Evolutionary conservation across 2,329 filamentous ascomycete genomes (phyloP).

Genomic region (Phoma herbarum): DNA sequence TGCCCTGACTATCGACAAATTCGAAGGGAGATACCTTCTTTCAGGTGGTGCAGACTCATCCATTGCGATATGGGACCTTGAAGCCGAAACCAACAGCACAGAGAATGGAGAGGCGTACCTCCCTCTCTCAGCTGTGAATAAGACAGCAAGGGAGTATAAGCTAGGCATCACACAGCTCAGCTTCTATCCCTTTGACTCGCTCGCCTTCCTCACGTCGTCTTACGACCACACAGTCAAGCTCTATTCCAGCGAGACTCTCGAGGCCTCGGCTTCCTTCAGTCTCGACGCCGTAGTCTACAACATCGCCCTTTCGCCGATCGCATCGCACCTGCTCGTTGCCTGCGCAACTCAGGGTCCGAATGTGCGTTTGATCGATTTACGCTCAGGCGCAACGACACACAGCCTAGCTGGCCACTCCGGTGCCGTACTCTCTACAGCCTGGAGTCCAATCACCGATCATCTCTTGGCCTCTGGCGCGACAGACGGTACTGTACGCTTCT

Average conservation of each 20-base stretch:
- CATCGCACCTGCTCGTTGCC: conserved; percentile 79
- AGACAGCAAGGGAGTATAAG: conserved; percentile 60
- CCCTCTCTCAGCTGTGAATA: conserved; percentile 40
- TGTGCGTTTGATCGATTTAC: conserved; percentile 85
- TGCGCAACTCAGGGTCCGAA: conserved; percentile 87
- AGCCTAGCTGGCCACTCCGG: conserved; percentile 61
- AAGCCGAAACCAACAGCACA: conserved; percentile 50
- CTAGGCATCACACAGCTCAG: conserved; percentile 78
- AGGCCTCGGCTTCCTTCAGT: conserved; percentile 71
- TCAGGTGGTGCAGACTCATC: conserved; percentile 88
- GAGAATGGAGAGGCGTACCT: conserved; percentile 32
- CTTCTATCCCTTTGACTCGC: conserved; percentile 81
- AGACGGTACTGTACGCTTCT: conserved; percentile 84
- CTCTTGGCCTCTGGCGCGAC: conserved; percentile 84
- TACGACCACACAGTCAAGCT: conserved; percentile 81
- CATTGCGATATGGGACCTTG: conserved; percentile 87
- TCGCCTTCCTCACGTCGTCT: conserved; percentile 78
- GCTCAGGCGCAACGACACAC: conserved; percentile 74
- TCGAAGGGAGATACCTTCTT: conserved; percentile 80
- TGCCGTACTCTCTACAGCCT: conserved; percentile 70
- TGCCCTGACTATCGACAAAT: conserved; percentile 79
- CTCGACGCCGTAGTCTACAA: conserved; percentile 75
- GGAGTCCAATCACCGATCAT: conserved; percentile 84
- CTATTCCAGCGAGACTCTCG: conserved; percentile 72
- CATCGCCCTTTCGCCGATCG: conserved; percentile 78